Base-by-base conservation (phyloP, 2,329 filamentous ascomycete genomes). In the Trichoderma guizhouense region DNA sequence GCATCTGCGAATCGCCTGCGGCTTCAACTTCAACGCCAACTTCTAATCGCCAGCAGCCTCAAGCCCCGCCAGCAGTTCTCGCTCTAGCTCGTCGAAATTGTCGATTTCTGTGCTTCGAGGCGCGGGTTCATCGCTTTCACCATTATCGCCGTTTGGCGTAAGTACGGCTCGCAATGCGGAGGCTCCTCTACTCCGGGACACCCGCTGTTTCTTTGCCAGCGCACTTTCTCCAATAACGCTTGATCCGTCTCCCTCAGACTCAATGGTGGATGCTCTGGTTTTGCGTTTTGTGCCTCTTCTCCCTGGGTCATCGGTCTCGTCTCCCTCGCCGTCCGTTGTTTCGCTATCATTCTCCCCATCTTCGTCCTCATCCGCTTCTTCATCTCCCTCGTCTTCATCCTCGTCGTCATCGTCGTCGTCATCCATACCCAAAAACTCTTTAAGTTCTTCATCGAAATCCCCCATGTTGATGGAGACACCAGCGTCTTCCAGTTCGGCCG, bases 401-500 rank as follows among this genome's bases (percentile, higher is more conserved):
- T 82, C 84, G 1, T 83, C 84, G 14, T 85, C 84, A 14, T 85
- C 86, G 57, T 84, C 85, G 1, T 86, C 87, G 2, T 83, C 85
- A 30, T 86, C 87, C 7, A 84, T 83, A 11, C 87, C 87, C 75
- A 96, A 82, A 75, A 96, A 95, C 60, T 93, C 93, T 15, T 88
- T 89, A 11, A 97, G 83, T 77, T 97, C 94, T 72, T 92, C 90
- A 77, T 93, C 86, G 70, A 91, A 89, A 15, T 83, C 82, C 71
- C 86, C 85, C 5, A 90, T 79, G 66, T 86, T 86, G 66, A 90
- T 78, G 0, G 77, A 75, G 47, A 77, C 74, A 0, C 73, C 74
- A 9, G 72, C 77, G 18, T 81, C 81, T 62, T 81, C 78, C 21
- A 74, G 74, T 53, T 81, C 78, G 24, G 75, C 81, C 62, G 75